These are phyloP conservation scores for Porodaedalea pini DNA, from an alignment of 1,284 basidiomycete species.

Conservation along the genomic window DNA sequence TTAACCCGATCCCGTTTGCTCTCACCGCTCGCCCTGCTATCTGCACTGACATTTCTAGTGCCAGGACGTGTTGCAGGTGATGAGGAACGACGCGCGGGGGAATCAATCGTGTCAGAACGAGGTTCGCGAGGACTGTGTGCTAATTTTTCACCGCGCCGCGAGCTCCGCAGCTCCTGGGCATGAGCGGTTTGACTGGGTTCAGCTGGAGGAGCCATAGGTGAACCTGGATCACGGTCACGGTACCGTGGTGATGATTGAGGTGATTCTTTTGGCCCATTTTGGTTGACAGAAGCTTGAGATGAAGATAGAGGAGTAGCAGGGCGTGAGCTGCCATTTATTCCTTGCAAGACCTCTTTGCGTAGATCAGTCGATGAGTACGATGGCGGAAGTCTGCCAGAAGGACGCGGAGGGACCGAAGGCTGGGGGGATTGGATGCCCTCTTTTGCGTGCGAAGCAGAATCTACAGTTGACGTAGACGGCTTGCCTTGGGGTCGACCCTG, in stretches of 20 bases:
- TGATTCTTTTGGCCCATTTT: constrained; percentile 33
- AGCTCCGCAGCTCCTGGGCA: constrained; percentile 78
- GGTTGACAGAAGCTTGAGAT: neutral
- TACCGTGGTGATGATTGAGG: constrained; percentile 43
- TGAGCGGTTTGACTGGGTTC: constrained; percentile 73
- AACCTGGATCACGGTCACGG: constrained; percentile 29
- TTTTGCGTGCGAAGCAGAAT: neutral
- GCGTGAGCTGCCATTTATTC: constrained; percentile 8
- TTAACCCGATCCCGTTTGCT: constrained; percentile 42
- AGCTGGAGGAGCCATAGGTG: constrained; percentile 69
- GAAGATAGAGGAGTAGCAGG: constrained; percentile 13
- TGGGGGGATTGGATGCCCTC: neutral
- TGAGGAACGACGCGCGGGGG: constrained; percentile 51
- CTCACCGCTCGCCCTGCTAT: constrained; percentile 49
- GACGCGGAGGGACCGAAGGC: constrained; percentile 5
- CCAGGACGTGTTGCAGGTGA: constrained; percentile 66
- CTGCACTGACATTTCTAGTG: constrained; percentile 65
- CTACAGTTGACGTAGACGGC: neutral
- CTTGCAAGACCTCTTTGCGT: constrained; percentile 17
- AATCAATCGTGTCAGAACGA: constrained; percentile 47
- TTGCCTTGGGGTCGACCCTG: neutral
- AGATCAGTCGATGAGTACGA: constrained; percentile 11
- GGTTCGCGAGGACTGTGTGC: constrained; percentile 43
- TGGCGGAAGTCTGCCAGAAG: neutral
- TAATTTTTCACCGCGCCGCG: constrained; percentile 38